Conservation (phyloP, 1,284 basidiomycete genomes). For the Fomitiporia mediterranea region DNA sequence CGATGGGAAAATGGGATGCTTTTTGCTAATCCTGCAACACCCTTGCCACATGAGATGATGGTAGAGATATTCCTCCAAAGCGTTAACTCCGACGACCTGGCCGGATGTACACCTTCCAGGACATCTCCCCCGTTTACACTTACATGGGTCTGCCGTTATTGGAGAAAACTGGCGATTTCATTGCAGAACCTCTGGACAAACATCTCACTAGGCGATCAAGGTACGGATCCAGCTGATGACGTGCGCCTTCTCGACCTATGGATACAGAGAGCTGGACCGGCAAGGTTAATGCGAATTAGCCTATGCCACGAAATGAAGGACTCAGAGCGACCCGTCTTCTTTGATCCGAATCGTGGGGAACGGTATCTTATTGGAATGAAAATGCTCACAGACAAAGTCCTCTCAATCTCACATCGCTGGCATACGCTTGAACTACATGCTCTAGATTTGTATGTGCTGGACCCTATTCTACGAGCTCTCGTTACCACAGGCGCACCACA, state of each 20-base stretch:
- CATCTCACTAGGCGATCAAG: constrained; percentile 8
- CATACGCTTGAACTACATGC: constrained; percentile 11
- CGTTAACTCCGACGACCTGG: constrained; percentile 1
- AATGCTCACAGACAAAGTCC: constrained; percentile 10
- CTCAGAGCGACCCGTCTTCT: constrained; percentile 7
- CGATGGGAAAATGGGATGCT: constrained; percentile 11
- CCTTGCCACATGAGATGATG: constrained; percentile 12
- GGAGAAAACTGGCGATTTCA: constrained; percentile 11
- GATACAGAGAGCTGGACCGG: constrained; percentile 5
- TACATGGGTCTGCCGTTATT: constrained; percentile 15
- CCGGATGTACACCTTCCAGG: neutral
- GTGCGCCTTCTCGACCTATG: constrained; percentile 9
- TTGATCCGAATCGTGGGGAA: constrained; percentile 6
- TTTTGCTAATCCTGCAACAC: neutral
- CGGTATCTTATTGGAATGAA: constrained; percentile 14
- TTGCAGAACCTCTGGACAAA: constrained; percentile 10
- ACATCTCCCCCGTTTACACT: constrained; percentile 9
- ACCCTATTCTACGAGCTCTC: constrained; percentile 13
- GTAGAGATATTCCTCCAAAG: constrained; percentile 9
- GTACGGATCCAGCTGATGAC: constrained; percentile 13
- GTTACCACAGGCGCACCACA: constrained; percentile 10
- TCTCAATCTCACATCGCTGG: constrained; percentile 16
- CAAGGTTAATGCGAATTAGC: constrained; percentile 2
- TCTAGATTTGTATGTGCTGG: constrained; percentile 10
- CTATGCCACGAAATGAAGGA: constrained; percentile 15